Evolutionary conservation across 163 green algal genomes (phyloP).

Genomic region (Smithsoniella earleae): DNA sequence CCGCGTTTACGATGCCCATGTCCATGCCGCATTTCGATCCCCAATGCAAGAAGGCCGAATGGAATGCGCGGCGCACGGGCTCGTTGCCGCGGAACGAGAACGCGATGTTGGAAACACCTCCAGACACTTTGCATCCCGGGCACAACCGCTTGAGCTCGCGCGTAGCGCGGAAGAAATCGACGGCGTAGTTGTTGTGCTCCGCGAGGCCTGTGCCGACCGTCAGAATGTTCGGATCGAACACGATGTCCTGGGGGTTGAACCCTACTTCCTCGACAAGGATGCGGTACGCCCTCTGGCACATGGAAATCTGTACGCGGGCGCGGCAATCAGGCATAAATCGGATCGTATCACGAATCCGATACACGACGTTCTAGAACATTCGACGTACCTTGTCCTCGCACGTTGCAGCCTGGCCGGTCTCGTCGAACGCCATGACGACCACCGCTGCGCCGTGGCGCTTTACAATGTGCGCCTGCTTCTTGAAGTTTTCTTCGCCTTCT

Average conservation of each 20-base stretch:
- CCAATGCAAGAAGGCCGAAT: constrained; percentile 55
- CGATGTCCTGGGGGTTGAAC: constrained; percentile 61
- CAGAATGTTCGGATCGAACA: constrained; percentile 66
- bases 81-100: constrained; percentile 64
- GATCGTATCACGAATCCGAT: too few relatives aligned
- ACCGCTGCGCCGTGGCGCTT: constrained; percentile 69
- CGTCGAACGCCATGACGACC: constrained; percentile 85
- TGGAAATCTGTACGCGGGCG: constrained; percentile 35
- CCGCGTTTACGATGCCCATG: constrained; percentile 98
- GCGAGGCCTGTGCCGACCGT: constrained; percentile 57
- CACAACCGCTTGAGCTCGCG: constrained; percentile 86
- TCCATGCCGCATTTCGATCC: constrained; percentile 75
- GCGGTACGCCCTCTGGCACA: constrained; percentile 55
- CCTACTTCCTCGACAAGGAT: constrained; percentile 56
- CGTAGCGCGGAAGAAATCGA: constrained; percentile 51
- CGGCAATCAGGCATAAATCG: too few relatives aligned
- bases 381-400: constrained; percentile 53
- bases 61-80: constrained; percentile 53
- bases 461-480: constrained; percentile 53
- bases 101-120: constrained; percentile 57
- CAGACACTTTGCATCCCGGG: constrained; percentile 80
- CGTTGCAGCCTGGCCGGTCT: constrained; percentile 68
- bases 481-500: constrained; percentile 76
- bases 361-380: constrained; percentile 96
- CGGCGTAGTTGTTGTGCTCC: constrained; percentile 65